Base-by-base conservation (phyloP, 2,329 filamentous ascomycete genomes). In the Fusarium torulosum region DNA sequence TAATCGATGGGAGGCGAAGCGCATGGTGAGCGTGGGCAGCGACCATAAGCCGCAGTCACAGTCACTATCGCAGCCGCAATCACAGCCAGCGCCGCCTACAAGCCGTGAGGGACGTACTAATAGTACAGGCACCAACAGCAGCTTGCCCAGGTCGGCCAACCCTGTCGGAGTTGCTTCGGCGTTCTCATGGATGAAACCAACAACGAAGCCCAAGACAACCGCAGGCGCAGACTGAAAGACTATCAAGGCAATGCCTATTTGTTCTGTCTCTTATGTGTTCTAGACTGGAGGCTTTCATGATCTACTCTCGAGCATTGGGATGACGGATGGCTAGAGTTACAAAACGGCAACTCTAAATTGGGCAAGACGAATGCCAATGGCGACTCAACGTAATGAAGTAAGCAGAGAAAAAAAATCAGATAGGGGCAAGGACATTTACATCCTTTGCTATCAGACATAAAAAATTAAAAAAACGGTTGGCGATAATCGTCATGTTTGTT, bases 131-230 rank as follows among this genome's bases (percentile, higher is more conserved):
- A 74, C 78, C 54, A 75, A 77, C 43, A 76, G 81, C 41, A 73
- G 79, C 19, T 75, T 82, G n/a, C 81, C 87, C 17, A 86, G 88
- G 57, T 85, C 88, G 8, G 84, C 88, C 31, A 98, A 98, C 75
- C 95, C 96, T 0, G 87, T 97, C 19, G 95, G 95, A 10, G 92
- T 92, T n/a, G 95, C 92, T 15, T 96, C 93, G 59, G 95, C 95
- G 4, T 98, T 98, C 81, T 90, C 92, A 14, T 98, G 94, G 94
- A 90, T 97, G 83, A 95, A 91, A 46, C 79, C 84, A 40, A 69
- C 78, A 19, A 75, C 75, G 50, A 79, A 83, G 44, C 46, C 74
- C 33, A 79, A 77, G 69, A 74, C 81, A 11, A 70, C 79, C 7
- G 66, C 76, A 23, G 76, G 76, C 15, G 68, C 67, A 21, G 71